Evolutionary conservation across 2,329 filamentous ascomycete species (phyloP).

Genomic region (Botrytis paeoniae): DNA sequence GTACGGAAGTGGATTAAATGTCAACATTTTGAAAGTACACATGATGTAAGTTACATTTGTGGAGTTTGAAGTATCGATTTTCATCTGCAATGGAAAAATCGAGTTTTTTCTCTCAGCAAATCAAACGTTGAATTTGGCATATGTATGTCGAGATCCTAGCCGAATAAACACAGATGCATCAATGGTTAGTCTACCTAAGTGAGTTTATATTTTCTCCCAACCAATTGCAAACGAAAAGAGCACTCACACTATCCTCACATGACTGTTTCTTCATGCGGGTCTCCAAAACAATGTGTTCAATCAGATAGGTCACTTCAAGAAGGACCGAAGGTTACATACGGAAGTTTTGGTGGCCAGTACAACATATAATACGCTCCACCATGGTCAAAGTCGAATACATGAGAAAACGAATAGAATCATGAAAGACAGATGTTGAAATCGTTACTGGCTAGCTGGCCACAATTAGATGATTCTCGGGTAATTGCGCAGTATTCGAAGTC

Average conservation of each 20-base stretch:
- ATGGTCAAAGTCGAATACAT: background rate
- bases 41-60: conserved; percentile 20
- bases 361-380: conserved; percentile 10
- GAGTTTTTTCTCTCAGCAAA: background rate
- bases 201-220: background rate
- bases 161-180: conserved; percentile 11
- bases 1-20: conserved; percentile 14
- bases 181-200: conserved; percentile 4
- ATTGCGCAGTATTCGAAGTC: conserved; percentile 15
- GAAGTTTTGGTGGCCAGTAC: conserved; percentile 15
- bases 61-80: conserved; percentile 14
- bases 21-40: conserved; percentile 1
- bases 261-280: conserved; percentile 35
- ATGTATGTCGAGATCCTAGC: conserved; percentile 3
- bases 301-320: conserved; percentile 26
- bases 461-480: conserved; percentile 2
- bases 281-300: conserved; percentile 25
- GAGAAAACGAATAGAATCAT: background rate
- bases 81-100: background rate
- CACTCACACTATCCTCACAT: conserved; percentile 37
- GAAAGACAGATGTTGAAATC: background rate
- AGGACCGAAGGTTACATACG: conserved; percentile 23
- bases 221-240: conserved; percentile 28
- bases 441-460: background rate
- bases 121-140: background rate